phyloP scores from a whole-genome alignment of 352 stramenopile species.

The Pythium scleroteichum region DNA sequence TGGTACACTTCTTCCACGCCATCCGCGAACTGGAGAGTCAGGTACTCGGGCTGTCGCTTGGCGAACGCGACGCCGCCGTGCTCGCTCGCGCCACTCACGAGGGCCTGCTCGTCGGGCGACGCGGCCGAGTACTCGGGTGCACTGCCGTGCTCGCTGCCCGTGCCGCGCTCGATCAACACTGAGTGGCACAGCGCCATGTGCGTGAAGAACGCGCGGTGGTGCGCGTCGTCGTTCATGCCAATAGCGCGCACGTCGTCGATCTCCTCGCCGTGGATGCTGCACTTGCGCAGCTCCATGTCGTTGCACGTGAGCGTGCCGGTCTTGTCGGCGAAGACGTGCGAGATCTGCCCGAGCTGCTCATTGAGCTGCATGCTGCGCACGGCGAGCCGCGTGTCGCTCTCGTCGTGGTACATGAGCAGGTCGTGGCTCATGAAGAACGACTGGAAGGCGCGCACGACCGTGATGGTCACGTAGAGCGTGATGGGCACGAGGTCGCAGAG shows the following conservation, averaged over 20 bases:
- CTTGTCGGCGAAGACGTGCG: constrained; percentile 97
- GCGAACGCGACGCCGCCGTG: constrained; percentile 72
- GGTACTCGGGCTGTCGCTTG: constrained; percentile 51
- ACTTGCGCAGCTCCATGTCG: constrained; percentile 89
- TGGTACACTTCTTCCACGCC: constrained; percentile 64
- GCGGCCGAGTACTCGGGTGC: constrained; percentile 82
- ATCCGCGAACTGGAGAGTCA: constrained; percentile 53
- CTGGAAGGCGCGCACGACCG: constrained; percentile 86
- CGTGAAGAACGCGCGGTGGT: constrained; percentile 67
- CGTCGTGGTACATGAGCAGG: constrained; percentile 80
- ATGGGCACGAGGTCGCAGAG: constrained; percentile 83
- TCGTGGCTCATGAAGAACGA: constrained; percentile 79
- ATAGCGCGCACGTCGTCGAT: constrained; percentile 56
- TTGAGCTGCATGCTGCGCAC: constrained; percentile 88
- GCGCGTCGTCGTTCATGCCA: too few relatives aligned
- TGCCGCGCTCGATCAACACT: constrained; percentile 93
- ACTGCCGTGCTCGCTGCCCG: constrained; percentile 34
- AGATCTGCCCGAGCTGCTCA: constrained; percentile 89
- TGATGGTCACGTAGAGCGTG: constrained; percentile 84
- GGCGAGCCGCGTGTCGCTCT: constrained; percentile 58
- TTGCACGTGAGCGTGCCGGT: constrained; percentile 89
- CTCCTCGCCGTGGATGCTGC: constrained; percentile 62
- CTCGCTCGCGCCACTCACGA: constrained; percentile 76
- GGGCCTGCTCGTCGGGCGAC: constrained; percentile 79
- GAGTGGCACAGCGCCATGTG: constrained; percentile 92